Evolutionary conservation across 2,329 filamentous ascomycete genomes (phyloP).

Genomic region (Fusarium sp.): DNA sequence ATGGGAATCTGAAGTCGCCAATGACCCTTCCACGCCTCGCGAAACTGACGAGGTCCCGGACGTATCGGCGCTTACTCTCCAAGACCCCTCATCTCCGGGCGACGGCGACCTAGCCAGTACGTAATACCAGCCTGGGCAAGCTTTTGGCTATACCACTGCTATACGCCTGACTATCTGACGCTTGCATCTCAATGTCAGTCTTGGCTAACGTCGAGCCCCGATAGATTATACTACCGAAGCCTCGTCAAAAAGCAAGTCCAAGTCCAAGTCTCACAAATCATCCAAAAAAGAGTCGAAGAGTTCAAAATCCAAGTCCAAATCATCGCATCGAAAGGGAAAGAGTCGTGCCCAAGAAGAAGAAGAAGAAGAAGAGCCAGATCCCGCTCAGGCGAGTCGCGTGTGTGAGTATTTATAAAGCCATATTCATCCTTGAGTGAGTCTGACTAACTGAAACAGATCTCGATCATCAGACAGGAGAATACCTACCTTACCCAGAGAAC

Average conservation of each 20-base stretch:
- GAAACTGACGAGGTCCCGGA: constrained; percentile 41
- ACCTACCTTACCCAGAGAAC: background rate
- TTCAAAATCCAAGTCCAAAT: constrained; percentile 34
- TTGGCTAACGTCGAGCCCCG: background rate
- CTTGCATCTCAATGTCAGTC: background rate
- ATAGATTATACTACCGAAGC: constrained; percentile 31
- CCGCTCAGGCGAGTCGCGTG: background rate
- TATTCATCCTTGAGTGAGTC: background rate
- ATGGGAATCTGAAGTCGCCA: constrained; percentile 38
- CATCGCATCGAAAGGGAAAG: constrained; percentile 40
- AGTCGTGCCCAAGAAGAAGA: constrained; percentile 31
- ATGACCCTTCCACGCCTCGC: background rate
- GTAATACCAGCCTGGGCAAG: constrained; percentile 4
- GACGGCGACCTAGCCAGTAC: constrained; percentile 39
- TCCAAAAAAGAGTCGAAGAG: constrained; percentile 30
- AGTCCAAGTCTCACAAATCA: constrained; percentile 27
- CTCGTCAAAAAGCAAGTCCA: constrained; percentile 28
- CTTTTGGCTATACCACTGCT: background rate
- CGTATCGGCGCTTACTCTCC: constrained; percentile 33
- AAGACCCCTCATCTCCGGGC: constrained; percentile 29
- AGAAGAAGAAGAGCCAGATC: constrained; percentile 27
- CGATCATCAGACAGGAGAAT: constrained; percentile 23
- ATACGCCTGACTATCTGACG: background rate
- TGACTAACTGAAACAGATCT: constrained; percentile 12
- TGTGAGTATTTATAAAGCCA: constrained; percentile 10